Conservation (phyloP, 2,329 filamentous ascomycete genomes). For the Fusarium longipes region DNA sequence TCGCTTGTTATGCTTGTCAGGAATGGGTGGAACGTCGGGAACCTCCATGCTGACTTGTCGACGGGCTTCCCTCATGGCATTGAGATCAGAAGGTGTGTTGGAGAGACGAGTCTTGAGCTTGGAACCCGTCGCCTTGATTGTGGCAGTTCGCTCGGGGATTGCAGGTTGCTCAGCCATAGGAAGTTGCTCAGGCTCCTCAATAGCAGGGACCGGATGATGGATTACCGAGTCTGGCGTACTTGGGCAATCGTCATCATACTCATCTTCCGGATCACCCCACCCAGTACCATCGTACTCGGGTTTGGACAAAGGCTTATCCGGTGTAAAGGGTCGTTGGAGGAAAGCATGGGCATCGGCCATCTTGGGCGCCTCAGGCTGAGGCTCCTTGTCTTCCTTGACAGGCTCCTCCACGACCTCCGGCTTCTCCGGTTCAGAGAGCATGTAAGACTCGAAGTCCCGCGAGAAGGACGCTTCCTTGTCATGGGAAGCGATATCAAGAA, state of each 20-base stretch:
- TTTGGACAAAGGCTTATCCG: conserved; percentile 64
- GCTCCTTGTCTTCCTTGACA: conserved; percentile 38
- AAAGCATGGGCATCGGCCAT: conserved; percentile 53
- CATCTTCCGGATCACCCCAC: conserved; percentile 66
- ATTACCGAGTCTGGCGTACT: conserved; percentile 92
- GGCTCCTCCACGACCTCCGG: conserved; percentile 49
- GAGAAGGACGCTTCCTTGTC: conserved; percentile 55
- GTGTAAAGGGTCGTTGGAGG: conserved; percentile 60
- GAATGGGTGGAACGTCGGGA: conserved; percentile 69
- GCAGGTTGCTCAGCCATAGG: conserved; percentile 51
- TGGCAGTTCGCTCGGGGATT: conserved; percentile 85
- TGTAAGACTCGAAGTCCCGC: conserved; percentile 59
- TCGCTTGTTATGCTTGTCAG: conserved; percentile 68
- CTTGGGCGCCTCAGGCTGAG: conserved; percentile 45
- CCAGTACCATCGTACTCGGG: conserved; percentile 73
- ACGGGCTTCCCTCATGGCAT: conserved; percentile 86
- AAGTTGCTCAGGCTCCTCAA: conserved; percentile 54
- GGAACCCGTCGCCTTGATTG: conserved; percentile 87
- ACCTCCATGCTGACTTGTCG: conserved; percentile 85
- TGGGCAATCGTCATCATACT: conserved; percentile 65
- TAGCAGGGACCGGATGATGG: conserved; percentile 71
- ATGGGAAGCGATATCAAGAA: conserved; percentile 54
- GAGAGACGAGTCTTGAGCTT: conserved; percentile 91
- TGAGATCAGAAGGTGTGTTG: conserved; percentile 84
- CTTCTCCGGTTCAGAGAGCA: conserved; percentile 55